Evolutionary conservation across 192 early-diverging fungal species (phyloP), one percentile per base, ranked within the genome.

Genomic region (Lunasporangiospora selenospora): DNA sequence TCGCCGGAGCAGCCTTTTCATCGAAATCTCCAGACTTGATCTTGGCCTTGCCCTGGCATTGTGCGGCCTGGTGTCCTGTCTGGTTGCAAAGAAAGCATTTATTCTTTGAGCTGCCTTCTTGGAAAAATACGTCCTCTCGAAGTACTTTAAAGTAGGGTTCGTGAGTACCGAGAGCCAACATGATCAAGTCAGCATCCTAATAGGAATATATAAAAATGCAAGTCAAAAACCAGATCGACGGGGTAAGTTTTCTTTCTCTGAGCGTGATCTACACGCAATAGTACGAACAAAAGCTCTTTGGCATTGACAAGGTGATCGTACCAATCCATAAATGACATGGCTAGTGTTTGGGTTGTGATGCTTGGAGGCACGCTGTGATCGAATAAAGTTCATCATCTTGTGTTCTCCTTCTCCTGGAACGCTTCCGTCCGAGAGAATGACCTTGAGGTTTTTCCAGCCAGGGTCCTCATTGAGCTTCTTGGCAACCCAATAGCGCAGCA

Each of bases 341-440:
- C 84, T 80, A 8, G 92, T 93, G 67, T 98, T 98, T n/a, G 94
- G 90, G 53, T 93, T 81, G 40, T 97, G 93, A 26, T 87, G 84
- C 2, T 90, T 88, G 54, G 83, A 86, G 31, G 88, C 81, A 45
- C 94, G 88, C 48, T 92, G 90, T 6, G 83, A 77, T 12, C 97
- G 88, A 50, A 99, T 89, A 65, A 89, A 99, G 60, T 97, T 92
- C 97, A 98, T 99, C 67, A 99, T 95, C 81, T 98, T 99, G 78
- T 99, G 97, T 77, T 99, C 97, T 38, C 97, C 97, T 81, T 99
- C 97, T 48, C 97, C 97, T 5, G 97, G 95, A 0, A 98, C 95
- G 26, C 90, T 94, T 54, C 95, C 94, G 46, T 98, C 97, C 0
- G 93, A 95, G 9, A 99, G 70, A 52, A 99, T 85, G 12, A 98